Conservation (phyloP, 2,329 filamentous ascomycete genomes). For the Seiridium cupressi region DNA sequence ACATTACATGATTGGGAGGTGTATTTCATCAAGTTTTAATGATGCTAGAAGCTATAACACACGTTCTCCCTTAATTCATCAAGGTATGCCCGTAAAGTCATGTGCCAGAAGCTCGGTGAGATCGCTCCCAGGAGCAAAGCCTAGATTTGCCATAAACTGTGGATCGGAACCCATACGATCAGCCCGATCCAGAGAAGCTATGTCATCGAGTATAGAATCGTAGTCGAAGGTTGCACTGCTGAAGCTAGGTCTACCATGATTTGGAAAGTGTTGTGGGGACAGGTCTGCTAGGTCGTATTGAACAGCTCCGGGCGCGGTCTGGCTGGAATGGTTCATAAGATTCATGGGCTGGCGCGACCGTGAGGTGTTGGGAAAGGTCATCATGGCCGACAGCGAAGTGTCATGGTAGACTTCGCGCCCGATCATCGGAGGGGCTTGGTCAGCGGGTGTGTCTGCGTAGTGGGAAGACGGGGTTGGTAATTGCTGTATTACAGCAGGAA, state of each 20-base stretch:
- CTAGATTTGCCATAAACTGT: slow-evolving; percentile 66
- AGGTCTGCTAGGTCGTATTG: slow-evolving; percentile 14
- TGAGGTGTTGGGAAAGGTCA: neutral
- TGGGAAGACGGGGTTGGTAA: slow-evolving; percentile 1
- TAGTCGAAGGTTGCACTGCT: slow-evolving; percentile 38
- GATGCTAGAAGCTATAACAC: neutral
- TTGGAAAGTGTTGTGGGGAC: slow-evolving; percentile 11
- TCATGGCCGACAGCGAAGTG: neutral
- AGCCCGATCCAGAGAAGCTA: slow-evolving; percentile 48
- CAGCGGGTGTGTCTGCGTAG: slow-evolving; percentile 5
- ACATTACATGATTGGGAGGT: neutral
- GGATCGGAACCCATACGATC: slow-evolving; percentile 53
- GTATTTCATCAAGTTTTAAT: neutral
- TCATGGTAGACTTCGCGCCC: neutral
- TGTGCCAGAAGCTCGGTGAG: slow-evolving; percentile 41
- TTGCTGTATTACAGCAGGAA: neutral
- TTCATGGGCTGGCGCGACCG: neutral
- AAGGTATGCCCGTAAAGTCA: slow-evolving; percentile 17
- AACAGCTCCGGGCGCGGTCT: slow-evolving; percentile 10
- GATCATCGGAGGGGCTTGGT: neutral
- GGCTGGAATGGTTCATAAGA: neutral
- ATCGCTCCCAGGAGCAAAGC: slow-evolving; percentile 61
- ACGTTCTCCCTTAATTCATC: neutral
- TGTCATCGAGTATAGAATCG: slow-evolving; percentile 50
- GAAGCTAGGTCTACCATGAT: slow-evolving; percentile 17